Percentiles rank a stretch among this genome's conserved stretches.
Conservation (phyloP, 768 basidiomycete genomes). For the Boletus rex-veris region DNA sequence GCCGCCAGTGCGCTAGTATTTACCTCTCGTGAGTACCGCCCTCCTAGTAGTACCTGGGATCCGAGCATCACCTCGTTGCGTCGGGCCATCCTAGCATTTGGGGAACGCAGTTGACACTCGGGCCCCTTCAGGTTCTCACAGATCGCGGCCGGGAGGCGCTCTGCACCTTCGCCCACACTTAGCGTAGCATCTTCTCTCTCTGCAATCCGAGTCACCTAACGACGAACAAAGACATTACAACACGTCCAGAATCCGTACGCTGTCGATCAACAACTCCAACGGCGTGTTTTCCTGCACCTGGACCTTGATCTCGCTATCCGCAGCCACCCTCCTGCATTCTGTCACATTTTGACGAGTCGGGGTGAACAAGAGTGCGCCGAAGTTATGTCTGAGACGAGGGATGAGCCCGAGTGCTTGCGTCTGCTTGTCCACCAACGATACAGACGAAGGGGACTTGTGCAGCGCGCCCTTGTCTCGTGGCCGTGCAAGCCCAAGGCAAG, state of each 20-base stretch:
- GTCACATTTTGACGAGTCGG: background rate
- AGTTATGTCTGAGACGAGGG: background rate
- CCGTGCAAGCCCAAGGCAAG: background rate
- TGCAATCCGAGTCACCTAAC: no score
- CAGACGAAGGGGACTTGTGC: background rate
- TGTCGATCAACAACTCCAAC: background rate
- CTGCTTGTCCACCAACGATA: background rate
- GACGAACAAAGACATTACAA: background rate
- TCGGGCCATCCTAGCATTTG: no score
- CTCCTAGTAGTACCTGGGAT: no score
- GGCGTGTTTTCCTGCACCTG: background rate
- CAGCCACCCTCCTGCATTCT: background rate
- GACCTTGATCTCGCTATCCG: background rate
- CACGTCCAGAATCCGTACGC: background rate
- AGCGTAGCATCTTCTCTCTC: no score
- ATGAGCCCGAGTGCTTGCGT: background rate
- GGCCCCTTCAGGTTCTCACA: no score
- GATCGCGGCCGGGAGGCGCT: no score
- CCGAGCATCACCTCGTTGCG: no score
- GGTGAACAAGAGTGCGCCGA: background rate
- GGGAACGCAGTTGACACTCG: no score
- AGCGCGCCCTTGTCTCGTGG: background rate
- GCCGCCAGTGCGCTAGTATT: no score
- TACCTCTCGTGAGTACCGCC: no score
- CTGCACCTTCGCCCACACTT: no score